A percentile compares a stretch with the other conserved stretches of the same genome.
Evolutionary conservation across 1,139 yeast species (phyloP).

Genomic region (Protomyces inundatus): DNA sequence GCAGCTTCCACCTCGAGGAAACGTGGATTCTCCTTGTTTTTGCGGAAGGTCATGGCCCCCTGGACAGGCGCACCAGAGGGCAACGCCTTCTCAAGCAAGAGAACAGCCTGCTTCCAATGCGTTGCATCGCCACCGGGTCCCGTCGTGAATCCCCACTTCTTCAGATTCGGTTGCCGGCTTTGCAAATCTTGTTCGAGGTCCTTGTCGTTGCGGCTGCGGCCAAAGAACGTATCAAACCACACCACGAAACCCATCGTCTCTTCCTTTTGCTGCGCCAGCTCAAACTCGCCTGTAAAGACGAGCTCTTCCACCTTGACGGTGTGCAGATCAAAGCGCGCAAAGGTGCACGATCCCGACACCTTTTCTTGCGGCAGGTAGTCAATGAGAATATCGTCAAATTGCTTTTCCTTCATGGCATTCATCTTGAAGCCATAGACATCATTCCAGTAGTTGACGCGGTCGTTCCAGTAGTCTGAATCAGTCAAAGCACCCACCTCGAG

Average conservation of each 20-base stretch:
- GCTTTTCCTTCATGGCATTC: constrained; percentile 46
- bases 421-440: constrained; percentile 50
- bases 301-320: constrained; percentile 54
- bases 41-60: constrained; percentile 36
- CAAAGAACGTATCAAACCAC: constrained; percentile 34
- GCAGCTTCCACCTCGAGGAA: constrained; percentile 65
- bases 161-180: neutral
- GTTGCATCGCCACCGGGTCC: constrained; percentile 67
- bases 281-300: constrained; percentile 35
- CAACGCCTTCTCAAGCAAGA: constrained; percentile 28
- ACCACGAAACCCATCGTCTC: constrained; percentile 31
- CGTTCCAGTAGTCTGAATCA: constrained; percentile 52
- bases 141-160: constrained; percentile 55
- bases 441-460: constrained; percentile 54
- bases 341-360: constrained; percentile 48
- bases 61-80: constrained; percentile 23
- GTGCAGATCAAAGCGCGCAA: constrained; percentile 57
- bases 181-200: constrained; percentile 11
- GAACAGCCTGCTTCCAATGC: constrained; percentile 42
- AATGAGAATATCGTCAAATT: constrained; percentile 52
- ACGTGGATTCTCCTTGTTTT: constrained; percentile 36
- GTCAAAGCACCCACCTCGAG: constrained; percentile 54
- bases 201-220: constrained; percentile 28
- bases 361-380: constrained; percentile 55
- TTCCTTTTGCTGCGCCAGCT: constrained; percentile 18